These are phyloP conservation scores for Penicillium sp. DNA, from an alignment of 2,329 filamentous ascomycete species.

Conservation along the genomic window DNA sequence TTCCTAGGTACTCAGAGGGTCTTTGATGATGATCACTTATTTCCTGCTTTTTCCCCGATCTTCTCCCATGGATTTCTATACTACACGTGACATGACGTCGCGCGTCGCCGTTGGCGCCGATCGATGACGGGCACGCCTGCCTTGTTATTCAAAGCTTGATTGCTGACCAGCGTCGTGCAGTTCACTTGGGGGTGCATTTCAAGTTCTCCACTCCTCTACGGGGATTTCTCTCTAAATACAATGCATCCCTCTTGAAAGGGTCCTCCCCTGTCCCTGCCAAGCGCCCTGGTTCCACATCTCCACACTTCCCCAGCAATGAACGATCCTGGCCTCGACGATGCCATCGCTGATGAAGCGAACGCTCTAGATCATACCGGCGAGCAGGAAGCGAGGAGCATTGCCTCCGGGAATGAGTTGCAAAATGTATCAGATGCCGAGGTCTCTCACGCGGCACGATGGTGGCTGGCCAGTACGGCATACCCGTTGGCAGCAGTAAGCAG, in stretches of 20 bases:
- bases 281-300: background rate
- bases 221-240: slow-evolving; percentile 1
- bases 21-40: background rate
- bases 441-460: slow-evolving; percentile 53
- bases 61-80: slow-evolving; percentile 8
- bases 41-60: background rate
- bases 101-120: slow-evolving; percentile 9
- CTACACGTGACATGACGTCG: slow-evolving; percentile 23
- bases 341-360: slow-evolving; percentile 53
- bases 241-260: slow-evolving; percentile 1
- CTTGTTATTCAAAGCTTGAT: slow-evolving; percentile 20
- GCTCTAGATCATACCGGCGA: slow-evolving; percentile 46
- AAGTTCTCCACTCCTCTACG: slow-evolving; percentile 1
- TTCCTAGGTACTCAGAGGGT: background rate
- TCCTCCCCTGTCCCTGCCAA: background rate
- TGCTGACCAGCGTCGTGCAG: slow-evolving; percentile 12
- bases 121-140: slow-evolving; percentile 16
- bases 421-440: slow-evolving; percentile 11
- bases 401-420: background rate
- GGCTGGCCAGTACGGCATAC: slow-evolving; percentile 64
- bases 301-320: slow-evolving; percentile 45
- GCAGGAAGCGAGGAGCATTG: slow-evolving; percentile 26
- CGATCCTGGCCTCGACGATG: slow-evolving; percentile 59
- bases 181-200: background rate
- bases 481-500: slow-evolving; percentile 56